Evolutionary conservation across 345 rosid genomes (phyloP).

Genomic region (Tarenaya hassleriana): DNA sequence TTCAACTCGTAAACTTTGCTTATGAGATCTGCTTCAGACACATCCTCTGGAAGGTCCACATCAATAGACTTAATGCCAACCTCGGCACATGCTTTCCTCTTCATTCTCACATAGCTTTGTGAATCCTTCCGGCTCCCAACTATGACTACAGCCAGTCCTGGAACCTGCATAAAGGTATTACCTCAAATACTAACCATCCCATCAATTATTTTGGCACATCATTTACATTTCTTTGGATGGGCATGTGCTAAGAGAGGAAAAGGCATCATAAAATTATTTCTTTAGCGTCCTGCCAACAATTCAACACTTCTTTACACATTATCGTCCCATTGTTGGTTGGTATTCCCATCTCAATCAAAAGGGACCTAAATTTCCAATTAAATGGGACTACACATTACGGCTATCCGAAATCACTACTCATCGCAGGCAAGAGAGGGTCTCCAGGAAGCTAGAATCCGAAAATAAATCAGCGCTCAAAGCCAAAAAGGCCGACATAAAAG

Average conservation of each 20-base stretch:
- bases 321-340: no score
- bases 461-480: background rate
- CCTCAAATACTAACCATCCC: background rate
- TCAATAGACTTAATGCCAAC: slow-evolving; percentile 81
- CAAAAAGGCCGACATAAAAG: background rate
- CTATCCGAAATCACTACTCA: no score
- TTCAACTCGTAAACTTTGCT: slow-evolving; percentile 79
- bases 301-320: no score
- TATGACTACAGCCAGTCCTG: slow-evolving; percentile 83
- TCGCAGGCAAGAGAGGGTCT: background rate
- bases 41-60: slow-evolving; percentile 72
- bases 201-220: background rate
- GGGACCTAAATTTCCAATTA: no score
- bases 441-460: slow-evolving; percentile 5
- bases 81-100: slow-evolving; percentile 89
- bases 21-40: slow-evolving; percentile 59
- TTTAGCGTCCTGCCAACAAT: no score
- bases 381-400: no score
- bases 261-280: no score
- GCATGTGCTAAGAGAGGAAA: background rate
- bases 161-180: slow-evolving; percentile 45
- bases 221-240: background rate
- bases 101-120: slow-evolving; percentile 80
- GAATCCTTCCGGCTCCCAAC: slow-evolving; percentile 83
- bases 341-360: no score